Evolutionary conservation across 495 filamentous ascomycete species (phyloP).

Genomic region (Eremomyces bilateralis): DNA sequence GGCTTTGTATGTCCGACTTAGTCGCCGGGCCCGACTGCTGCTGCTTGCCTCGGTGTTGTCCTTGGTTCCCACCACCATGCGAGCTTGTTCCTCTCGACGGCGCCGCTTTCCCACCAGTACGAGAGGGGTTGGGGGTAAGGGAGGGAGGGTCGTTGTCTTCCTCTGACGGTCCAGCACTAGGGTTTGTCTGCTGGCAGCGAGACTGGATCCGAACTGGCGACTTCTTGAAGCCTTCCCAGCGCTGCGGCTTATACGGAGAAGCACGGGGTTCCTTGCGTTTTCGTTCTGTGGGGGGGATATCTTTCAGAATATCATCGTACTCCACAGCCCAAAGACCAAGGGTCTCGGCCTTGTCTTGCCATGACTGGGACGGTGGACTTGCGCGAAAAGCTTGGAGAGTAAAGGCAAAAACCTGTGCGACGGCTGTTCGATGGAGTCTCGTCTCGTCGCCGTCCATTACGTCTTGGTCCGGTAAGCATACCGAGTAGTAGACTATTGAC

Average conservation of each 20-base stretch:
- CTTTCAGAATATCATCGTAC: neutral
- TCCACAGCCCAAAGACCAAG: neutral
- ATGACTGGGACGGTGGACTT: slow-evolving; percentile 17
- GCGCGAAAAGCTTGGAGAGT: slow-evolving; percentile 22
- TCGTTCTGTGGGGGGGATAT: slow-evolving; percentile 13
- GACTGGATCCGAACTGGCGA: slow-evolving; percentile 15
- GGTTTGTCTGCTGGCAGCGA: too few species aligned
- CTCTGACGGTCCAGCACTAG: neutral
- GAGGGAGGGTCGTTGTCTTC: neutral
- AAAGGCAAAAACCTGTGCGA: slow-evolving; percentile 27
- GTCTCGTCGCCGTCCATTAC: slow-evolving; percentile 15
- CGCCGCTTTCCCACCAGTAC: neutral
- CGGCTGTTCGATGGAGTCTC: slow-evolving; percentile 22
- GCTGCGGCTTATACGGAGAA: slow-evolving; percentile 1
- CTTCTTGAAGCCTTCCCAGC: slow-evolving; percentile 12
- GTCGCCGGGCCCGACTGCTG: neutral
- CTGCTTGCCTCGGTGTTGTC: neutral
- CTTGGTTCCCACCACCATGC: neutral
- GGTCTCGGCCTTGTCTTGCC: slow-evolving; percentile 16
- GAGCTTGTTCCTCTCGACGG: too few species aligned
- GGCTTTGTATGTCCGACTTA: neutral
- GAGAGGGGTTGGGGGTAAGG: neutral
- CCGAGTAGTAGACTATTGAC: slow-evolving; percentile 18
- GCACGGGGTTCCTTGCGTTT: neutral
- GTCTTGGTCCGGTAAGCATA: slow-evolving; percentile 22